Conservation (phyloP, 495 filamentous ascomycete species). For the Hypomontagnella monticulosa region DNA sequence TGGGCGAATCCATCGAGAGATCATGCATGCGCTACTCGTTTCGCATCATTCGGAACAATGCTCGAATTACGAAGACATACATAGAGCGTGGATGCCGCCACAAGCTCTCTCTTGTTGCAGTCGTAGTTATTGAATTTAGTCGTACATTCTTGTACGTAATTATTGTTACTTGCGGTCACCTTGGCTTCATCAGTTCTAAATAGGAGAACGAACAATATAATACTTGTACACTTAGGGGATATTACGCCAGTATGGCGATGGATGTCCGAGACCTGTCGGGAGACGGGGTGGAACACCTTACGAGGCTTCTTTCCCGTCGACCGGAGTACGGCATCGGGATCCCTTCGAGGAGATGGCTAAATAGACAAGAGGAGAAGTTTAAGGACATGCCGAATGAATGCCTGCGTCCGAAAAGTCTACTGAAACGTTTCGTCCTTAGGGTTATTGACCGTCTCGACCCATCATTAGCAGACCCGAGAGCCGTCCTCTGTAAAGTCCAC, state of each 20-base stretch:
- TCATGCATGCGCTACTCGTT: slow-evolving; percentile 11
- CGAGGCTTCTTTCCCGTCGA: slow-evolving; percentile 40
- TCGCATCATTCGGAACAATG: slow-evolving; percentile 21
- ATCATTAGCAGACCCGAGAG: slow-evolving; percentile 36
- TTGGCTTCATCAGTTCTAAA: neutral
- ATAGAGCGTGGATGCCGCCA: slow-evolving; percentile 6
- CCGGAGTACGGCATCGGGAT: slow-evolving; percentile 43
- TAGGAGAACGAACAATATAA: neutral
- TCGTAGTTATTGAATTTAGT: neutral
- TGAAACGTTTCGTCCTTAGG: slow-evolving; percentile 42
- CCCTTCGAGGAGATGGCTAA: slow-evolving; percentile 44
- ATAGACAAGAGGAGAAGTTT: slow-evolving; percentile 38
- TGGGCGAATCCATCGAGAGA: slow-evolving; percentile 4
- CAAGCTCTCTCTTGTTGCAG: neutral
- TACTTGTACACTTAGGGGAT: slow-evolving; percentile 4
- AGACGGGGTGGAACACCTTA: slow-evolving; percentile 31
- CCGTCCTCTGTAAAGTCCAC: slow-evolving; percentile 50
- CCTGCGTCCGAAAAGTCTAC: slow-evolving; percentile 17
- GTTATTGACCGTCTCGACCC: slow-evolving; percentile 37
- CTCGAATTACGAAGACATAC: slow-evolving; percentile 10
- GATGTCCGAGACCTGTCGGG: slow-evolving; percentile 31
- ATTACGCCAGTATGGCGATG: slow-evolving; percentile 33
- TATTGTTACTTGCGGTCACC: neutral
- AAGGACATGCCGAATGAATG: slow-evolving; percentile 37
- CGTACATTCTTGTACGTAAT: neutral